Conservation (phyloP, 345 rosid genomes). For the Stellera chamaejasme region DNA sequence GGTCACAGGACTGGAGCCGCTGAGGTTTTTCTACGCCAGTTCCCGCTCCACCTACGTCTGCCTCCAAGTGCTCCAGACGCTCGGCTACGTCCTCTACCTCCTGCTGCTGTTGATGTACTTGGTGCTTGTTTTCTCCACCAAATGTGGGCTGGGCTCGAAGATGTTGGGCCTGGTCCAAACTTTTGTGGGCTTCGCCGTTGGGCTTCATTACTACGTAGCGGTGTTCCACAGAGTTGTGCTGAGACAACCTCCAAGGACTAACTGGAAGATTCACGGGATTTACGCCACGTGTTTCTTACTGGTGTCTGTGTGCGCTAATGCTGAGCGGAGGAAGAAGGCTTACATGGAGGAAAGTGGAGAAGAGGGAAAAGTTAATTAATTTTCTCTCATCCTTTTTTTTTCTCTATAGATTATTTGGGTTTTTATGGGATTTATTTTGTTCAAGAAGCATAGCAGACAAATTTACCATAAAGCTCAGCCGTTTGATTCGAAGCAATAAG, state of each 20-base stretch:
- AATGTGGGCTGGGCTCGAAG: conserved; percentile 49
- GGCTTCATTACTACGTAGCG: conserved; percentile 82
- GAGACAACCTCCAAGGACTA: conserved; percentile 79
- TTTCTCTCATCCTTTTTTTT: neutral
- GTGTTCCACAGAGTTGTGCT: conserved; percentile 83
- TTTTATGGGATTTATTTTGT: neutral
- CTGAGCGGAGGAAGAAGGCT: conserved; percentile 87
- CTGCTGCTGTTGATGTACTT: conserved; percentile 69
- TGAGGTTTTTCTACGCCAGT: conserved; percentile 73
- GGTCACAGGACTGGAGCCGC: conserved; percentile 76
- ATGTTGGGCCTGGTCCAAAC: conserved; percentile 64
- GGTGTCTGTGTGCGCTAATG: conserved; percentile 52
- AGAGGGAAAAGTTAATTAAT: conserved; percentile 83
- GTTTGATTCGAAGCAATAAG: conserved; percentile 9
- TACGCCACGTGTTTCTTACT: conserved; percentile 87
- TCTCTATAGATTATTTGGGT: neutral
- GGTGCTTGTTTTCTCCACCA: conserved; percentile 70
- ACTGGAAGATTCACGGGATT: conserved; percentile 83
- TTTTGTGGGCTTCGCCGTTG: conserved; percentile 66
- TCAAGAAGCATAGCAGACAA: neutral
- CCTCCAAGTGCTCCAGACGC: conserved; percentile 67
- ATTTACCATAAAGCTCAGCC: conserved; percentile 12
- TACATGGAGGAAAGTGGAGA: conserved; percentile 86
- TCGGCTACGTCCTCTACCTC: conserved; percentile 68
- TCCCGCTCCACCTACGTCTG: conserved; percentile 65